phyloP scores from a whole-genome alignment of 768 basidiomycete species.

The Trametes maxima region DNA sequence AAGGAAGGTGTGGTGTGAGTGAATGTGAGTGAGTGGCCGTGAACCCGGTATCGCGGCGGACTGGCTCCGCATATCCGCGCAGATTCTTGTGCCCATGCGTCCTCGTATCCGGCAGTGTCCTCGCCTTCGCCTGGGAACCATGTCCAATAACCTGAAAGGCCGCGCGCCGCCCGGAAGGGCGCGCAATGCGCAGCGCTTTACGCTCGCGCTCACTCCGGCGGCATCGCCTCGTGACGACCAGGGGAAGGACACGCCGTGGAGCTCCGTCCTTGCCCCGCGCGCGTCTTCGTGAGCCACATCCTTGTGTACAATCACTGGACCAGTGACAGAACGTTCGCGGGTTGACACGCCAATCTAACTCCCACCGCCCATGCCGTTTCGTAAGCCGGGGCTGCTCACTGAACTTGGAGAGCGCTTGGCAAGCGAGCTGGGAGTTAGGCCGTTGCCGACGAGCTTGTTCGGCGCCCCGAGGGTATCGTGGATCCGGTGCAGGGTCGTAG shows the following conservation, averaged over 20 bases:
- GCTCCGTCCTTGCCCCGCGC: background rate
- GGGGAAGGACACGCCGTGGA: background rate
- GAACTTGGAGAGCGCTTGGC: background rate
- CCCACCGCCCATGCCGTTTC: background rate
- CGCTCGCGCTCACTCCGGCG: background rate
- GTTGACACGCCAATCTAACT: background rate
- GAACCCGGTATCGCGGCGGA: background rate
- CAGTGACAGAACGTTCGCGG: slow-evolving; percentile 6
- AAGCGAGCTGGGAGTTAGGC: background rate
- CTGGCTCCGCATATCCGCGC: background rate
- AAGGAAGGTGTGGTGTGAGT: background rate
- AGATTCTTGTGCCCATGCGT: slow-evolving; percentile 3
- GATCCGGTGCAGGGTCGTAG: background rate
- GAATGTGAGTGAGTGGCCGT: background rate
- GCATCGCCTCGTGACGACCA: background rate
- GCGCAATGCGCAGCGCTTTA: background rate
- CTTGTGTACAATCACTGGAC: slow-evolving; percentile 7
- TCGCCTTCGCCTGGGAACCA: background rate
- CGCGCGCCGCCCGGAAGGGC: background rate
- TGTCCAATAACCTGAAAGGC: background rate
- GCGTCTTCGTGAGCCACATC: background rate
- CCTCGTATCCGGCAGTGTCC: slow-evolving; percentile 5
- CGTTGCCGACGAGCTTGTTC: background rate
- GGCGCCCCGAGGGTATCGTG: slow-evolving; percentile 3
- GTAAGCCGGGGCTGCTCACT: background rate